Percentiles rank a stretch among this genome's conserved stretches.
Evolutionary conservation across 176 grass and related monocot genomes (phyloP).

Genomic region (Microstegium vimineum): DNA sequence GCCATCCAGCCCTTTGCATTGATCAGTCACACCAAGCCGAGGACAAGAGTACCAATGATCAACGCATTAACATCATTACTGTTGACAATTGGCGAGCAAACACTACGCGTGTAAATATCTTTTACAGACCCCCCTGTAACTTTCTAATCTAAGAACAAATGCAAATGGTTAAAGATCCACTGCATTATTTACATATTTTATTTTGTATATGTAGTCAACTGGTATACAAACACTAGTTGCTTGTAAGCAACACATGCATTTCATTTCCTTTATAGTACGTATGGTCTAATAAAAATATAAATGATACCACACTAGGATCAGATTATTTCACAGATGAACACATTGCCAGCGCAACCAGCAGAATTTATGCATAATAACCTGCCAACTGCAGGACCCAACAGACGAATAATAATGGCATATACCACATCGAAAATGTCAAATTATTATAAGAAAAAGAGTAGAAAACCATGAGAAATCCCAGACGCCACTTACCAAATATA

Average conservation of each 20-base stretch:
- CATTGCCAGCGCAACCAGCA: neutral
- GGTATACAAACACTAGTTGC: neutral
- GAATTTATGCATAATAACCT: neutral
- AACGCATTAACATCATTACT: too few species aligned
- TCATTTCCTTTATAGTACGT: neutral
- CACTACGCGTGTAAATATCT: too few species aligned
- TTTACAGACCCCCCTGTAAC: too few species aligned
- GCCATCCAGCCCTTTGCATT: too few species aligned
- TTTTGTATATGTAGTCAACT: too few species aligned
- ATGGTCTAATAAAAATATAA: too few species aligned
- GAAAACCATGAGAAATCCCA: neutral
- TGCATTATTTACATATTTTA: too few species aligned
- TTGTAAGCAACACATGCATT: neutral
- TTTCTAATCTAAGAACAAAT: too few species aligned
- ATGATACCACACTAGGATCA: neutral
- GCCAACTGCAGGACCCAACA: neutral
- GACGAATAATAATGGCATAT: neutral
- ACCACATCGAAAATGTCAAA: neutral
- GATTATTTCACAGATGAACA: neutral
- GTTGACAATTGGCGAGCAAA: too few species aligned
- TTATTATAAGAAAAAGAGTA: neutral
- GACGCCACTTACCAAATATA: neutral
- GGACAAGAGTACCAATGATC: neutral
- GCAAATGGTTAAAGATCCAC: too few species aligned
- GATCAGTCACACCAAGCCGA: neutral